Base-by-base conservation (phyloP, 495 filamentous ascomycete genomes). In the Acidomyces sp. region DNA sequence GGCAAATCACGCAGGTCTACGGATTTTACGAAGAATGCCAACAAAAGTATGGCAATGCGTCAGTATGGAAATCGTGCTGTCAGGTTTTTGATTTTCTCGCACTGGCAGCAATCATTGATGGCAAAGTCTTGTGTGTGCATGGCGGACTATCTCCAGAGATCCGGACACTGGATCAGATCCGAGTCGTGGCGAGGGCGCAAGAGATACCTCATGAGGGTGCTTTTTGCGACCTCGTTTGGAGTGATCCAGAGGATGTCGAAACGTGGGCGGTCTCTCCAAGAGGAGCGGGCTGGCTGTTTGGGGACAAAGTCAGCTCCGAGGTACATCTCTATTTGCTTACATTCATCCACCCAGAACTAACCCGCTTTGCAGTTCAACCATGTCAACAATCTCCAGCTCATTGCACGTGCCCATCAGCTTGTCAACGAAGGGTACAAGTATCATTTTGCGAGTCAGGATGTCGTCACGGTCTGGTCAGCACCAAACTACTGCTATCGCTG, bases 381-480 rank as follows among this genome's bases (percentile, higher is more conserved):
- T 51, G 90, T 96, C 50, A 97, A 97, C 54, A 83, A 84, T 27
- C 68, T 97, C n/a, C 79, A 78, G 39, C 71, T 94, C 38, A 96
- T 97, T 57, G 92, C 90, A 3, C 76, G 90, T 37, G 90, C 90
- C 1, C 90, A 97, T 64, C 90, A 97, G 54, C 71, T 97, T 4
- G 90, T 97, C 39, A 95, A 96, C 46, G 90, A 97, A 59, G 90
- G 90, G 25, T 97, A 93, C 69, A 97, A 96, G 78, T 96, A 85
- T 58, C 90, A 97, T 58, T 97, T 97, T 62, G 63, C 75, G 37
- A 79, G 94, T 55, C 88, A 93, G 55, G 90, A 92, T 18, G 90
- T 97, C 37, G 90, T 95, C n/a, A 97, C 90, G 0, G 90, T 97
- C 22, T 97, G 90, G 90, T 93, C 84, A 21, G 90, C 90, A 0